Conservation (phyloP, 2,329 filamentous ascomycete species). For the Aureobasidium sp. region DNA sequence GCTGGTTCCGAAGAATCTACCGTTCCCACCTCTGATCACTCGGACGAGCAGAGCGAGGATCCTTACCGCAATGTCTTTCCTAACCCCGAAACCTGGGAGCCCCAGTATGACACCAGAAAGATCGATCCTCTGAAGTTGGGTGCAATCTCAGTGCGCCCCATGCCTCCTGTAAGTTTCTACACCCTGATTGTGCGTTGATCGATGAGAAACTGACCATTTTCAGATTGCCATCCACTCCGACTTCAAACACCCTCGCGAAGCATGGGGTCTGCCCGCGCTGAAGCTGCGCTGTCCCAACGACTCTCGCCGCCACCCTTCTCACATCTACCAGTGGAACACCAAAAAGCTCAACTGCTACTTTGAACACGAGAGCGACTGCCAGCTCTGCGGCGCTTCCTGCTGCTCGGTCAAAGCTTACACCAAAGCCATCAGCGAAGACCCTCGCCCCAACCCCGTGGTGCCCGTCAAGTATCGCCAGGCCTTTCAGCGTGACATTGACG, state of each 20-base stretch:
- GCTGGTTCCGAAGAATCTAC: not conserved
- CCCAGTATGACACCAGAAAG: not conserved
- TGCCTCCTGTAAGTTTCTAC: not conserved
- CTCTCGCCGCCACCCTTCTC: slow-evolving; percentile 17
- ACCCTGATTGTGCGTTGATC: not conserved
- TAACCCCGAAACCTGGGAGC: not conserved
- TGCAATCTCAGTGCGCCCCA: not conserved
- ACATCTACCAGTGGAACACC: slow-evolving; percentile 19
- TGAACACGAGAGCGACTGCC: slow-evolving; percentile 16
- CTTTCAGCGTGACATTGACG: slow-evolving; percentile 3
- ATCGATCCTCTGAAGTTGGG: not conserved
- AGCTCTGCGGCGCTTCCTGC: slow-evolving; percentile 18
- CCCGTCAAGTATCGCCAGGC: slow-evolving; percentile 3
- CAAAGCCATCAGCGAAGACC: slow-evolving; percentile 12
- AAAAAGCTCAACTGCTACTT: slow-evolving; percentile 19
- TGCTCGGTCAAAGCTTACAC: slow-evolving; percentile 14
- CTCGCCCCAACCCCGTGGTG: slow-evolving; percentile 9
- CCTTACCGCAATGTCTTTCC: not conserved
- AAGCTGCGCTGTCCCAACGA: slow-evolving; percentile 7
- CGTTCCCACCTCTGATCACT: not conserved
- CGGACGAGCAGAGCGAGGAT: not conserved
- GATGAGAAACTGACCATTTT: not conserved
- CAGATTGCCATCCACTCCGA: not conserved
- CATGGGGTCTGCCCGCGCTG: slow-evolving; percentile 15
- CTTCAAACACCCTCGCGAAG: not conserved